A percentile compares a stretch with the other conserved stretches of the same genome.
These are phyloP conservation scores for Paecilomyces niveus DNA, from an alignment of 2,329 filamentous ascomycete species.

Conservation along the genomic window DNA sequence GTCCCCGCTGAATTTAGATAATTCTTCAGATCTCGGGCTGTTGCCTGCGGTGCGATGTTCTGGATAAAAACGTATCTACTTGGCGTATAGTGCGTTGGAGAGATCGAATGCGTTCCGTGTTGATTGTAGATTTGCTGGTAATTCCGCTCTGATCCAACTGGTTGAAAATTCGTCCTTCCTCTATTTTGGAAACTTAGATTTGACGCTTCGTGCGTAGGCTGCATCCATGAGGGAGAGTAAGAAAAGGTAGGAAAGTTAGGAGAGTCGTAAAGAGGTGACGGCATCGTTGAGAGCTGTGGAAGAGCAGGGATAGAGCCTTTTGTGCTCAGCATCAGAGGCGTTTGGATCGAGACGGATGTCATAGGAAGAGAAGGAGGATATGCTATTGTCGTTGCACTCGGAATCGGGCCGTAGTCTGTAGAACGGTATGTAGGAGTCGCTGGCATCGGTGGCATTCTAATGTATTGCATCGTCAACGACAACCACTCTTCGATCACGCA, in stretches of 20 bases:
- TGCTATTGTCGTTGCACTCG: neutral
- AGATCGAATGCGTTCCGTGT: neutral
- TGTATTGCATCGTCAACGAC: neutral
- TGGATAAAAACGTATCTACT: slow-evolving; percentile 16
- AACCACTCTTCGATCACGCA: neutral
- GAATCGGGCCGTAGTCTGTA: slow-evolving; percentile 20
- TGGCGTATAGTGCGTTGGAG: neutral
- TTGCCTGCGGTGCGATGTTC: slow-evolving; percentile 23
- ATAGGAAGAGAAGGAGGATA: neutral
- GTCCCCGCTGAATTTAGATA: slow-evolving; percentile 22
- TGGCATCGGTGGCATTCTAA: slow-evolving; percentile 5
- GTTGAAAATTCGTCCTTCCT: neutral
- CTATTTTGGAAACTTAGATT: neutral
- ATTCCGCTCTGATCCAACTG: neutral
- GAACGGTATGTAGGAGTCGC: slow-evolving; percentile 28
- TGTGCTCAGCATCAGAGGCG: neutral
- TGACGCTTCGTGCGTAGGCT: neutral
- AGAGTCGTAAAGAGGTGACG: neutral
- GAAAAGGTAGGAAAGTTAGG: neutral
- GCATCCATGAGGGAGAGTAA: neutral
- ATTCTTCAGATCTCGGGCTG: slow-evolving; percentile 17
- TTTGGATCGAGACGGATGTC: neutral
- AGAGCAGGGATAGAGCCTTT: neutral
- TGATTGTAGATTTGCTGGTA: neutral
- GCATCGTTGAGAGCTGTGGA: neutral